Evolutionary conservation across 2,329 filamentous ascomycete species (phyloP).

Genomic region (Fusarium aywerte): DNA sequence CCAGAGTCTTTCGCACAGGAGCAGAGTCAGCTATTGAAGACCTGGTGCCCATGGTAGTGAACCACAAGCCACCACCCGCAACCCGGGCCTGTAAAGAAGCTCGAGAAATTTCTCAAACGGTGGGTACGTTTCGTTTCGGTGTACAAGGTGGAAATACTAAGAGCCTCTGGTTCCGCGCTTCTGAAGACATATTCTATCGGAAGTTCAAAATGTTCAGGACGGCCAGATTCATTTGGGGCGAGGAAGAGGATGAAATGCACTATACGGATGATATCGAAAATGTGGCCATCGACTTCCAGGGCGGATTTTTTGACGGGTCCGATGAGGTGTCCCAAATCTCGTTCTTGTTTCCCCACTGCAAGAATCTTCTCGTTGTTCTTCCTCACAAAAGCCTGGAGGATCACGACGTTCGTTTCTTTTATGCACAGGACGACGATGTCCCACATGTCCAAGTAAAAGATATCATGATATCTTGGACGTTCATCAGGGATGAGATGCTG

Average conservation of each 20-base stretch:
- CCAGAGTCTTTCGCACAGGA: conserved; percentile 4
- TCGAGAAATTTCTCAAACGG: not conserved
- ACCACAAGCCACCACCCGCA: conserved; percentile 14
- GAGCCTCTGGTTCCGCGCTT: conserved; percentile 10
- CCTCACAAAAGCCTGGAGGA: not conserved
- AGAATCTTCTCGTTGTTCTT: not conserved
- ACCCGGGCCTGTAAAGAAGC: conserved; percentile 10
- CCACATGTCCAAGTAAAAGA: not conserved
- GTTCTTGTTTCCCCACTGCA: not conserved
- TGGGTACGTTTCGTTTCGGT: conserved; percentile 1
- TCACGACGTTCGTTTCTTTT: not conserved
- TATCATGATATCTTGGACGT: not conserved
- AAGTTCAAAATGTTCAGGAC: too few species aligned
- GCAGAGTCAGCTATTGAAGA: not conserved
- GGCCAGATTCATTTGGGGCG: too few species aligned
- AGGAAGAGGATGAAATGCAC: not conserved
- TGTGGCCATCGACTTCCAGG: not conserved
- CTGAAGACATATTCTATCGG: conserved; percentile 8
- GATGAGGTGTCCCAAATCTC: not conserved
- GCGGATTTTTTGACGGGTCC: not conserved
- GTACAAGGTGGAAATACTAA: not conserved
- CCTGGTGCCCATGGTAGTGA: not conserved
- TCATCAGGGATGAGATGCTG: not conserved
- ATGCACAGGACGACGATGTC: not conserved
- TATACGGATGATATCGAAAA: not conserved